Base-by-base conservation (phyloP, 768 basidiomycete genomes). In the Termitomyces titanicus region DNA sequence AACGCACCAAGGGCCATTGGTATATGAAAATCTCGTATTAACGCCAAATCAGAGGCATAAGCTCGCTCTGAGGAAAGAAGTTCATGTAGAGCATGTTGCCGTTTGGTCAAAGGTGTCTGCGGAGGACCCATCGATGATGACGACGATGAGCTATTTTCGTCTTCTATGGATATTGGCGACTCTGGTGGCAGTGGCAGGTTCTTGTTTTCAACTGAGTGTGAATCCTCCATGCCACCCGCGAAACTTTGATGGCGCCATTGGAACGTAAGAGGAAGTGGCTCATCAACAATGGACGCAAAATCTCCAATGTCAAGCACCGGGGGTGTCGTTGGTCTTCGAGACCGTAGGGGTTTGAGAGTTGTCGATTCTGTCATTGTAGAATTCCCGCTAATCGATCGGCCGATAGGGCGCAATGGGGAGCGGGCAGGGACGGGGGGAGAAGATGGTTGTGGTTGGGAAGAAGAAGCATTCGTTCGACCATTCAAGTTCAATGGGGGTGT, bases 41-140 rank as follows among this genome's bases (percentile, higher is more conserved):
- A 74, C 15, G 85, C 86, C 25, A 94, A 75, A 74, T 93, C 92
- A n/a, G 84, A 84, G 12, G 91, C 86, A 68, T 92, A 92, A 1
- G 88, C 86, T 25, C 88, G 77, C 64, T 94, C 91, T 20, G 88
- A 89, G 11, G 86, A 82, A 43, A 93, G 77, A 25, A 94, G 70
- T 60, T 94, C 92, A 48, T 83, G 80, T 20, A 93, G 73, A 9
- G 90, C 90, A 66, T 93, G 87, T 22, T 83, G 78, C 35, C 92
- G 81, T 71, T 92, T 92, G 25, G 85, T 79, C 64, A 83, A 74
- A 20, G 70, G 63, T n/a, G 72, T 64, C 12, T 66, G 63, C 35
- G 56, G 59, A 18, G 58, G 60, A 17, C 56, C 58, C 24, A 60
- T 43, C 10, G 62, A 55, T 4, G 69, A 64, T 12, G 67, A 64